A percentile compares a stretch with the other conserved stretches of the same genome.
phyloP scores from a whole-genome alignment of 179 eudicot genomes.

The Patellifolia procumbens region DNA sequence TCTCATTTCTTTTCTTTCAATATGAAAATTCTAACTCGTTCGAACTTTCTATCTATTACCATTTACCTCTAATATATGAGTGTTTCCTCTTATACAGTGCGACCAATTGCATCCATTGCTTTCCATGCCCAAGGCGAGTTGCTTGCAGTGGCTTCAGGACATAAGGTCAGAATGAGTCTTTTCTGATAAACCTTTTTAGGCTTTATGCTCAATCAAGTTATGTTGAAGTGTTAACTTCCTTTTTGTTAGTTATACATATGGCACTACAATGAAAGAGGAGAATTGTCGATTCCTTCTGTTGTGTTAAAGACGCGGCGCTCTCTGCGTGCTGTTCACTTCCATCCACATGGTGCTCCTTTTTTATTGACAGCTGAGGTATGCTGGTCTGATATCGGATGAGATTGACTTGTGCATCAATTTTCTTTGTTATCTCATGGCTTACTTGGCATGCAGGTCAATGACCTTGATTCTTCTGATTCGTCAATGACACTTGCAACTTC shows the following conservation, averaged over 20 bases:
- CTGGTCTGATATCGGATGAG: background rate
- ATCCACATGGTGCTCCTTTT: slow-evolving; percentile 91
- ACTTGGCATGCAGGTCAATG: slow-evolving; percentile 71
- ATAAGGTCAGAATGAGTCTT: slow-evolving; percentile 61
- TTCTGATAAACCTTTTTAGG: background rate
- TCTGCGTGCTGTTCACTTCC: slow-evolving; percentile 96
- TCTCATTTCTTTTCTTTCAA: background rate
- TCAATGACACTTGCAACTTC: slow-evolving; percentile 88
- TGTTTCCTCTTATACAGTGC: slow-evolving; percentile 49
- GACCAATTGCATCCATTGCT: slow-evolving; percentile 99
- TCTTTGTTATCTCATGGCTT: slow-evolving; percentile 8
- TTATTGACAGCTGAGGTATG: slow-evolving; percentile 85
- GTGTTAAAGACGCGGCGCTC: slow-evolving; percentile 90
- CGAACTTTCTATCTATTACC: background rate
- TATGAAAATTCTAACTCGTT: background rate
- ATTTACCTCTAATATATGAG: slow-evolving; percentile 6
- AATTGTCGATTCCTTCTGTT: slow-evolving; percentile 61
- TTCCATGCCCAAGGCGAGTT: slow-evolving; percentile 96
- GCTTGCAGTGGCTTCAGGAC: slow-evolving; percentile 98
- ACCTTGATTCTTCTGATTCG: slow-evolving; percentile 88
- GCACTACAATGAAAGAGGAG: slow-evolving; percentile 80
- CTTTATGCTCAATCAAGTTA: slow-evolving; percentile 17
- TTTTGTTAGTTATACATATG: slow-evolving; percentile 73
- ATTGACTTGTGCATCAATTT: slow-evolving; percentile 3
- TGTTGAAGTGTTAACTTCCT: slow-evolving; percentile 16